These are phyloP conservation scores for Colletotrichum camelliae DNA, from an alignment of 2,329 filamentous ascomycete genomes.

Conservation along the genomic window DNA sequence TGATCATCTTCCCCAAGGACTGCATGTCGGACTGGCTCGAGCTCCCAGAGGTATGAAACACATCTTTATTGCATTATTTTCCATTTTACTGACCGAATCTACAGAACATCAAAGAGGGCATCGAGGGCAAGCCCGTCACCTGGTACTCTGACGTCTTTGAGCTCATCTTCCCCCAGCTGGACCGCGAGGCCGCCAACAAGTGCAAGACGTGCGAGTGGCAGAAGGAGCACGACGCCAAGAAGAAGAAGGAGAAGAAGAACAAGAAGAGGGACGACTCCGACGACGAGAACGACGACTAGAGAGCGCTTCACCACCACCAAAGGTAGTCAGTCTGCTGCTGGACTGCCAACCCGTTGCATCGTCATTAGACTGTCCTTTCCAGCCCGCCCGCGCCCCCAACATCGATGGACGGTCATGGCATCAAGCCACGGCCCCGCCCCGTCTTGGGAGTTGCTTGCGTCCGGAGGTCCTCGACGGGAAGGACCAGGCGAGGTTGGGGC, in stretches of 20 bases:
- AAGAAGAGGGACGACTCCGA: slow-evolving; percentile 25
- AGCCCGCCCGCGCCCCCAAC: not conserved
- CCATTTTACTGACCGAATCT: slow-evolving; percentile 6
- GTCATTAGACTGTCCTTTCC: not conserved
- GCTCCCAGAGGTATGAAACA: slow-evolving; percentile 80
- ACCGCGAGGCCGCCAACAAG: slow-evolving; percentile 74
- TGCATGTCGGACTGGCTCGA: slow-evolving; percentile 98
- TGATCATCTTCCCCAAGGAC: slow-evolving; percentile 92
- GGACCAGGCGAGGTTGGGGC: not conserved
- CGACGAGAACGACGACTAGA: slow-evolving; percentile 34
- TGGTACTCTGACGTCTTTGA: slow-evolving; percentile 97
- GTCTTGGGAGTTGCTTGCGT: not conserved
- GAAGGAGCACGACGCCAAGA: slow-evolving; percentile 48
- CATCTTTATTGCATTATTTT: too few relatives aligned
- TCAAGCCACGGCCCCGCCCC: not conserved
- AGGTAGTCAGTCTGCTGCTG: not conserved
- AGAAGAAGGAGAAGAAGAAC: slow-evolving; percentile 19
- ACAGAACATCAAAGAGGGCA: slow-evolving; percentile 97
- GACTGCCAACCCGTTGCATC: not conserved
- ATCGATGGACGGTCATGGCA: not conserved
- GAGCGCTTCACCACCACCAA: not conserved
- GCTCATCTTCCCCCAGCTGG: slow-evolving; percentile 84
- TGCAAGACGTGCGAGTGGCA: slow-evolving; percentile 70
- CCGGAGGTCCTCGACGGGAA: not conserved
- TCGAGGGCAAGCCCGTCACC: slow-evolving; percentile 86